A percentile compares a stretch with the other conserved stretches of the same genome.
Conservation (phyloP, 2,329 filamentous ascomycete species). For the Monosporascus cannonballus region DNA sequence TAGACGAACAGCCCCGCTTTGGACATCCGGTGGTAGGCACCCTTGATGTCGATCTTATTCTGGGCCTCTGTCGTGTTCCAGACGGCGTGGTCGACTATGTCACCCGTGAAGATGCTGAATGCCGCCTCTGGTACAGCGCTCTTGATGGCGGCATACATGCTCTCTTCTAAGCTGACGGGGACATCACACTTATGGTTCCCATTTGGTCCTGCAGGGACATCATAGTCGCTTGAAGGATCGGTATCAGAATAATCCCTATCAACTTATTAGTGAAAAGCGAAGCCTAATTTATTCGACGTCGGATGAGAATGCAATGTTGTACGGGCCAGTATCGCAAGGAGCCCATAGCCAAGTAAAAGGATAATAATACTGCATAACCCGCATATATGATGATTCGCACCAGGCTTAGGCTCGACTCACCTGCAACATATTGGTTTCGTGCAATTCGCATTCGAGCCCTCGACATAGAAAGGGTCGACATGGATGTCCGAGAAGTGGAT, state of each 20-base stretch:
- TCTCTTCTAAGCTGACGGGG: constrained; percentile 44
- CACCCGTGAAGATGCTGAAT: constrained; percentile 55
- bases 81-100: constrained; percentile 48
- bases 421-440: constrained; percentile 55
- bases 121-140: constrained; percentile 38
- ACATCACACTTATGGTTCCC: constrained; percentile 49
- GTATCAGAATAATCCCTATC: constrained; percentile 36
- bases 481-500: constrained; percentile 58
- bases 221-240: constrained; percentile 42
- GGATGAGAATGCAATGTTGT: not conserved
- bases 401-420: constrained; percentile 15
- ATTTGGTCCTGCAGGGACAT: constrained; percentile 43
- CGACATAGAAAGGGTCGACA: constrained; percentile 48
- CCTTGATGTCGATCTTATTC: constrained; percentile 29
- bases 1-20: constrained; percentile 39
- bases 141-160: constrained; percentile 48
- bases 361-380: no score
- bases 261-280: constrained; percentile 1
- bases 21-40: constrained; percentile 42
- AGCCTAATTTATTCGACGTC: not conserved
- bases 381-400: no score
- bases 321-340: no score
- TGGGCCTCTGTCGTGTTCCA: constrained; percentile 36
- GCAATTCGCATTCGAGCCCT: constrained; percentile 48
- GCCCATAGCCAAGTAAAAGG: no score